These are phyloP conservation scores for Dendrobium huoshanense DNA, from an alignment of 106 monocot genomes.

Conservation along the genomic window DNA sequence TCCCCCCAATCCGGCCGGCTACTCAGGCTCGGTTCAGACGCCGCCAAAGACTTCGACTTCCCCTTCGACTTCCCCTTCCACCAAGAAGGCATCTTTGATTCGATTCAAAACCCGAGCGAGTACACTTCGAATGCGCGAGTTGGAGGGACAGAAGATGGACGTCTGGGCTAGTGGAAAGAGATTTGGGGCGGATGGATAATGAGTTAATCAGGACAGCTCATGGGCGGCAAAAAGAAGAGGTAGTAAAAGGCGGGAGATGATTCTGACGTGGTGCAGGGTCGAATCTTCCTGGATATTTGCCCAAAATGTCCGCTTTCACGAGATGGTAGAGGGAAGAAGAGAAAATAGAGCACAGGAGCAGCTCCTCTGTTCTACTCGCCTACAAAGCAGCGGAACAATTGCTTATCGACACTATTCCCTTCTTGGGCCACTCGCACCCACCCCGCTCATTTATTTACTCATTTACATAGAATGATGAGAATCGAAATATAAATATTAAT, in stretches of 20 bases:
- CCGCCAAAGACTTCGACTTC: slow-evolving; percentile 4
- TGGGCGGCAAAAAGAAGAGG: slow-evolving; percentile 9
- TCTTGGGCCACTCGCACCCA: too few species aligned
- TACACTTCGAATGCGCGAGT: neutral
- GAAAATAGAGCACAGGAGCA: too few species aligned
- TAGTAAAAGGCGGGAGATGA: neutral
- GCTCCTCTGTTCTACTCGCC: too few species aligned
- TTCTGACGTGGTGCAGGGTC: neutral
- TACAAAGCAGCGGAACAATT: too few species aligned
- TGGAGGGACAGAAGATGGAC: neutral
- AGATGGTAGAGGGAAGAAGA: too few species aligned
- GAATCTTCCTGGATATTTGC: slow-evolving; percentile 6
- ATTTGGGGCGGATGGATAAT: neutral
- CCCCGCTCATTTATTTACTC: too few species aligned
- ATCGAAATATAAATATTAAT: too few species aligned
- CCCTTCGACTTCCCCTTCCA: slow-evolving; percentile 44
- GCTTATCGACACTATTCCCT: too few species aligned
- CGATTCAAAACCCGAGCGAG: neutral
- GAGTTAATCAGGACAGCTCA: neutral
- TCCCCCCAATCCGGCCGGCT: neutral
- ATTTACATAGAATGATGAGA: too few species aligned
- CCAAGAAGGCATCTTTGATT: slow-evolving; percentile 44
- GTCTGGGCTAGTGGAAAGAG: neutral
- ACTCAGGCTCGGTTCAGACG: neutral
- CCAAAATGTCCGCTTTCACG: too few species aligned